Base-by-base conservation (phyloP, 371 early-diverging fungal genomes). In the Mortierella sp. region DNA sequence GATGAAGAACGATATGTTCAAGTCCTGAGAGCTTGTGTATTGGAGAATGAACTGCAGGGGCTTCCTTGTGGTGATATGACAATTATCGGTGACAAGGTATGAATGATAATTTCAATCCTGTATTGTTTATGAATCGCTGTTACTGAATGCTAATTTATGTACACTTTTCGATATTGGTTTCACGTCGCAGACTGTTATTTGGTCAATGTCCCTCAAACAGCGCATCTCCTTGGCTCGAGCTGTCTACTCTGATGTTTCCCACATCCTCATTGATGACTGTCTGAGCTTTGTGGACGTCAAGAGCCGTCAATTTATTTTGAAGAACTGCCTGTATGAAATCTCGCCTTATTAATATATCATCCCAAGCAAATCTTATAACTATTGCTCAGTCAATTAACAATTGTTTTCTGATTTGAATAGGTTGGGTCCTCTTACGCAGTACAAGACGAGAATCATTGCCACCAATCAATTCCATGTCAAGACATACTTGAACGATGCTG, bases 1-100 rank as follows among this genome's bases (percentile, higher is more conserved):
- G 75, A 86, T 28, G 83, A 77, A 53, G 75, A 82, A 22, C 83
- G 89, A 3, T 90, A 90, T 53, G 43, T 70, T 19, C 85, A 87
- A 7, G 93, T 93, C 0, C 84, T 95, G 28, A 88, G 89, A 34
- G 88, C 93, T 1, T 90, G 93, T 49, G 87, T 88, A 29, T 82
- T 90, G 19, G 85, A 85, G 35, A 84, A 85, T 63, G 90, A 90
- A 45, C 49, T 90, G 32, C 59, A 75, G 2, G 82, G 83, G 2
- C 66, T 80, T 45, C 65, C 71, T 3, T 64, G 68, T 22, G 71
- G 71, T 12, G 81, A 80, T n/a, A 74, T 70, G 72, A 75, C 81
- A 0, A 80, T 80, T 23, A 75, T 80, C 49, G 81, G 81, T 4
- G 81, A 80, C 47, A 80, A 71, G 77, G 77, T 76, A 57, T 26